Base-by-base conservation (phyloP, 192 early-diverging fungal species). In the Ramicandelaber brevisporus region DNA sequence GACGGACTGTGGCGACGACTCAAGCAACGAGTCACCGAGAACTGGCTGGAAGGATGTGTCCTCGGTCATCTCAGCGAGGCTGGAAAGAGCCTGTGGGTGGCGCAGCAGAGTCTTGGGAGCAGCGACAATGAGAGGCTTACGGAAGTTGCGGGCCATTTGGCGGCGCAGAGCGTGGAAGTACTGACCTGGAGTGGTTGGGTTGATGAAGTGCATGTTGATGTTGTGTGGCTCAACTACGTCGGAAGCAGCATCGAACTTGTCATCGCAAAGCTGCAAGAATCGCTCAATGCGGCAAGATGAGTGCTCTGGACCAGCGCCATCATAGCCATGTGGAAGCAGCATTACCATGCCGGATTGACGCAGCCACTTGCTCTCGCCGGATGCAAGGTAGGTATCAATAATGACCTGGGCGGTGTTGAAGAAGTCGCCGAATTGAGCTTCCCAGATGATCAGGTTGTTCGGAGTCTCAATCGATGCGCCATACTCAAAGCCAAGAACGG, bases 371-470 rank as follows among this genome's bases (percentile, higher is more conserved):
- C 71, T 63, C 47, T 96, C 87, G 19, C 85, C 80, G 30, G 65
- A 73, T 3, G 70, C 43, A 14, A 96, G 41, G 48, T 73, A 92
- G 7, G 83, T 87, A 53, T 96, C 90, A 37, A 92, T 76, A 12
- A 86, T 79, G 21, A 92, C 81, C 43, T 96, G 85, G 0, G 85
- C 85, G 19, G 77, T 78, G 44, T 92, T 92, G 65, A 81, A 81
- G 44, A 96, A 96, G 49, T 96, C 90, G 31, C 90, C 90, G 50
- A 93, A 96, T 55, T 96, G 89, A 1, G 86, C 86, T 43, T 92
- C 89, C 90, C 90, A 96, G 24, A 96, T 79, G 25, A 68, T 68
- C n/a, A 96, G 53, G 4, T 63, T 49, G 24, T 77, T 64, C 9
- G 90, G 90, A 14, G 65, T 73, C 44, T 87, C 85, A 46, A 72